A percentile compares a stretch with the other conserved stretches of the same genome.
Evolutionary conservation across 2,329 filamentous ascomycete genomes (phyloP).

Genomic region (Nothophaeocryptopus gaeumannii): DNA sequence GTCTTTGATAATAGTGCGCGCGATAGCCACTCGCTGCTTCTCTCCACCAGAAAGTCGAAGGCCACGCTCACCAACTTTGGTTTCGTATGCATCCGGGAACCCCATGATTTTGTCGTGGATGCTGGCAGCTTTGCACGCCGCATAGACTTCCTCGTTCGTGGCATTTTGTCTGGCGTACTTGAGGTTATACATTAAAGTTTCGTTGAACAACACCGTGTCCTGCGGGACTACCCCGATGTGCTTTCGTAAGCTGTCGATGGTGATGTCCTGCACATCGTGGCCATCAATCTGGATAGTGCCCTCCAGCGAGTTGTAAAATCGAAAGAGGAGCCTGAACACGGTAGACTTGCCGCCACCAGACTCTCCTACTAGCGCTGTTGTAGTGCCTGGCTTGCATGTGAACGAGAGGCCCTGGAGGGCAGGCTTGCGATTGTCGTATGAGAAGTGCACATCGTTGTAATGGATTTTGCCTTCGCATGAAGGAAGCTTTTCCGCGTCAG

Average conservation of each 20-base stretch:
- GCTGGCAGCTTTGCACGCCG: slow-evolving; percentile 79
- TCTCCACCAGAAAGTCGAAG: slow-evolving; percentile 84
- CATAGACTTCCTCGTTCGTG: slow-evolving; percentile 76
- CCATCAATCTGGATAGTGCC: slow-evolving; percentile 84
- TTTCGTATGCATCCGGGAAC: slow-evolving; percentile 84
- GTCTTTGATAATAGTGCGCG: slow-evolving; percentile 87
- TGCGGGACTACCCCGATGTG: slow-evolving; percentile 96
- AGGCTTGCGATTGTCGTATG: slow-evolving; percentile 82
- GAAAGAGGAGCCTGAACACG: slow-evolving; percentile 90
- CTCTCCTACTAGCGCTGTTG: slow-evolving; percentile 92
- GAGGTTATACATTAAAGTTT: slow-evolving; percentile 91
- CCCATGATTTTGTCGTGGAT: slow-evolving; percentile 89
- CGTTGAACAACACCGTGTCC: slow-evolving; percentile 93
- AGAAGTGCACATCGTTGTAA: slow-evolving; percentile 86
- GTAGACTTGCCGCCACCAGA: slow-evolving; percentile 97
- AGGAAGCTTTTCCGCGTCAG: slow-evolving; percentile 60
- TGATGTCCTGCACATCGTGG: slow-evolving; percentile 71
- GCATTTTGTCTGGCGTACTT: slow-evolving; percentile 81
- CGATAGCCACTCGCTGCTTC: slow-evolving; percentile 91
- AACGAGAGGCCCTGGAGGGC: slow-evolving; percentile 83
- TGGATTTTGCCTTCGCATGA: slow-evolving; percentile 76
- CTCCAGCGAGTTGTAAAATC: slow-evolving; percentile 83
- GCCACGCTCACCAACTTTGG: slow-evolving; percentile 87
- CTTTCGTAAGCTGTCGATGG: slow-evolving; percentile 86
- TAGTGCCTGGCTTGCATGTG: slow-evolving; percentile 82